Conservation (phyloP, 768 basidiomycete genomes). For the Hericium coralloides region DNA sequence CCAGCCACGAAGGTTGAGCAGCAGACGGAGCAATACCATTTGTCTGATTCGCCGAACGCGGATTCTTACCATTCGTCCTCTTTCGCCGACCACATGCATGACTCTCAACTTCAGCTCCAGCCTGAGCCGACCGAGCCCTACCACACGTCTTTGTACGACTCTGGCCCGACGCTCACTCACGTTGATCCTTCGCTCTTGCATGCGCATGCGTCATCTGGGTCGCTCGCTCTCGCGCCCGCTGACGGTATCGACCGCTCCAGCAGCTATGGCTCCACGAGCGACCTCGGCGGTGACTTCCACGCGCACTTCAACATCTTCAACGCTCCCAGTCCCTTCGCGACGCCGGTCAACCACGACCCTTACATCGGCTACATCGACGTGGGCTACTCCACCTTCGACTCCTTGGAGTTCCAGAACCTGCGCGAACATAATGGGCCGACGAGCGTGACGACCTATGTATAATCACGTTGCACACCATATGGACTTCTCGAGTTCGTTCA, state of each 20-base stretch:
- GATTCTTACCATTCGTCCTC: too few species aligned
- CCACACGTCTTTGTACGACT: background rate
- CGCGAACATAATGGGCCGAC: conserved; percentile 19
- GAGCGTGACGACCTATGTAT: conserved; percentile 9
- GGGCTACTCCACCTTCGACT: conserved; percentile 18
- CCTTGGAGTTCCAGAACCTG: conserved; percentile 25
- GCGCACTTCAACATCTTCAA: background rate
- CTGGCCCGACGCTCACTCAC: background rate
- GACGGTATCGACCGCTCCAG: background rate
- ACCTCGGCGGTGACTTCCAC: background rate
- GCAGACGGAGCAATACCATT: background rate
- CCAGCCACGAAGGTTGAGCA: background rate
- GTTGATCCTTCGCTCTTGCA: background rate
- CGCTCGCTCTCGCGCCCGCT: background rate
- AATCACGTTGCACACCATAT: background rate
- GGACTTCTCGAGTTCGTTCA: too few species aligned
- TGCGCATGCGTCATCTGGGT: background rate
- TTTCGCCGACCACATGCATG: too few species aligned
- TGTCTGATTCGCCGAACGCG: too few species aligned
- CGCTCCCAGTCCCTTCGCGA: background rate
- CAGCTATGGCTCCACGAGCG: background rate
- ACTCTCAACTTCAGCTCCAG: too few species aligned
- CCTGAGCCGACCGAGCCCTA: too few species aligned
- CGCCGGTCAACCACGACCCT: background rate
- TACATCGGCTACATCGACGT: background rate